Percentiles rank a stretch among this genome's conserved stretches.
Evolutionary conservation across 768 basidiomycete species (phyloP).

Genomic region (Xerocomellus chrysenteron): DNA sequence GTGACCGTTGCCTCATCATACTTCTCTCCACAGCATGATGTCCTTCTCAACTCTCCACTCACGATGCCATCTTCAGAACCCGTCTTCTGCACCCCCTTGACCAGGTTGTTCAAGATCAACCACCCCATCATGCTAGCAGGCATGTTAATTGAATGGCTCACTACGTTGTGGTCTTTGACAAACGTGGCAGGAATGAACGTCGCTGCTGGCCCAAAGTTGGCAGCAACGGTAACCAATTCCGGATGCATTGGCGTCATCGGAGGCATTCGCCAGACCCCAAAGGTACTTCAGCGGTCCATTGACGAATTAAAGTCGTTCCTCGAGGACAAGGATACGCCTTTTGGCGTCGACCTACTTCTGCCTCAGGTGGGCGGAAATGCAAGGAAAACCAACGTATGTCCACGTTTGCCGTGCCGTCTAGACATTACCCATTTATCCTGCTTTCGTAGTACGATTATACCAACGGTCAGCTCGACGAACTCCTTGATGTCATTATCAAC

Average conservation of each 20-base stretch:
- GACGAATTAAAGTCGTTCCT: conserved; percentile 73
- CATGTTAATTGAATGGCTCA: conserved; percentile 11
- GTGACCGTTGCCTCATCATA: too few relatives aligned
- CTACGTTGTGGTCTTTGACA: not conserved
- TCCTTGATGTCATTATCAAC: conserved; percentile 77
- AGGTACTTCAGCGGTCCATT: conserved; percentile 64
- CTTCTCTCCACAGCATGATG: not conserved
- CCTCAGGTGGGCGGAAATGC: conserved; percentile 83
- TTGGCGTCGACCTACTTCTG: conserved; percentile 81
- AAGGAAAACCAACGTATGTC: conserved; percentile 71
- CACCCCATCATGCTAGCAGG: conserved; percentile 87
- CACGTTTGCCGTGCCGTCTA: not conserved
- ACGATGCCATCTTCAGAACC: conserved; percentile 66
- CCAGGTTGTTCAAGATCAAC: conserved; percentile 70
- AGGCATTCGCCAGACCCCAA: conserved; percentile 71
- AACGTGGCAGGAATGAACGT: conserved; percentile 61
- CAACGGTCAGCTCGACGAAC: conserved; percentile 69
- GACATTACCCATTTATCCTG: not conserved
- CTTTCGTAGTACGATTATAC: conserved; percentile 65
- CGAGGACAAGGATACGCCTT: conserved; percentile 72
- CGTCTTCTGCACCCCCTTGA: conserved; percentile 71
- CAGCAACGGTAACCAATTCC: conserved; percentile 90
- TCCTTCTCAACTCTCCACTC: not conserved
- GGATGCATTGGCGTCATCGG: conserved; percentile 90
- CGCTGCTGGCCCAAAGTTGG: conserved; percentile 80